These are phyloP conservation scores for Acer negundo DNA, from an alignment of 345 rosid genomes.

Conservation along the genomic window DNA sequence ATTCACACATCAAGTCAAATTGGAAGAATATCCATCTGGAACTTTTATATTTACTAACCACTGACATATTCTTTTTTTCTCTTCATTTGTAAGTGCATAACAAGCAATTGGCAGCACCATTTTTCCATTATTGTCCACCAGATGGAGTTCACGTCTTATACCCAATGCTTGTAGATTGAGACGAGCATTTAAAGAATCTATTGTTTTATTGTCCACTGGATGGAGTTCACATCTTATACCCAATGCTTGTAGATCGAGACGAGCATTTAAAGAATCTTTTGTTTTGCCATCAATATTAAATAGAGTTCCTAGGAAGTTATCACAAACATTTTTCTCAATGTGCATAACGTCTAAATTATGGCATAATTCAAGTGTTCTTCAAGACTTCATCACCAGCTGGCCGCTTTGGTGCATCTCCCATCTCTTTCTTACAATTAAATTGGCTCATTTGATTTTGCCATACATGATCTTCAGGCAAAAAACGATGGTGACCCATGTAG, in stretches of 20 bases:
- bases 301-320: background rate
- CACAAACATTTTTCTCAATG: slow-evolving; percentile 20
- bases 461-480: background rate
- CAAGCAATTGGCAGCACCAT: background rate
- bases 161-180: background rate
- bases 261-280: slow-evolving; percentile 8
- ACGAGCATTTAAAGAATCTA: slow-evolving; percentile 2
- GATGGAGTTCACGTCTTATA: background rate
- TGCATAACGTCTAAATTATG: slow-evolving; percentile 4
- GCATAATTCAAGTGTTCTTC: background rate
- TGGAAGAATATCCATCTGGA: slow-evolving; percentile 4
- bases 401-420: background rate
- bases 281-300: slow-evolving; percentile 7
- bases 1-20: background rate
- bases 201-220: background rate
- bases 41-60: background rate
- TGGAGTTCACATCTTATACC: background rate
- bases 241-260: background rate
- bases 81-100: background rate
- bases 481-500: too few relatives aligned
- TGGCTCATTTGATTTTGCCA: background rate
- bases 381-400: background rate
- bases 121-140: background rate
- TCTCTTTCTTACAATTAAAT: background rate
- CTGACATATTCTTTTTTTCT: background rate